Evolutionary conservation across 148 eudicot genomes (phyloP).

Genomic region (Polygonum aviculare): DNA sequence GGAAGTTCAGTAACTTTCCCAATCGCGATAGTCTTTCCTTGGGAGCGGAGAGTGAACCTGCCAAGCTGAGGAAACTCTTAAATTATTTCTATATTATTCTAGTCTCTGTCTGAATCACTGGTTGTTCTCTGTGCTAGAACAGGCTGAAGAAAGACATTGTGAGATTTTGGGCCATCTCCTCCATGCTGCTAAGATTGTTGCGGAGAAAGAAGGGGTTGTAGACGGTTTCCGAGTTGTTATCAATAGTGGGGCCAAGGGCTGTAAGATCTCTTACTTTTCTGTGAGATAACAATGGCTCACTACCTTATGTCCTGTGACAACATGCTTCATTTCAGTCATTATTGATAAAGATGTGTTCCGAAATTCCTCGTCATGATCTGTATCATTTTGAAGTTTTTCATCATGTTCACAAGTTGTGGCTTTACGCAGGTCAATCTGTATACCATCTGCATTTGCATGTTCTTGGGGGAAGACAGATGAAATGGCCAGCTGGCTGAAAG

Average conservation of each 20-base stretch:
- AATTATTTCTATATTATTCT: no score
- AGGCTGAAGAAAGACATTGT: constrained; percentile 58
- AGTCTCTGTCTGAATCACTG: background rate
- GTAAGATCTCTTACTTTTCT: constrained; percentile 26
- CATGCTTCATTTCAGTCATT: background rate
- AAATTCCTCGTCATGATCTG: background rate
- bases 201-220: constrained; percentile 62
- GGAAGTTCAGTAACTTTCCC: constrained; percentile 50
- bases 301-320: background rate
- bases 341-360: background rate
- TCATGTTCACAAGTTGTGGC: background rate
- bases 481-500: constrained; percentile 62
- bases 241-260: constrained; percentile 53
- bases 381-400: background rate
- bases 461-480: constrained; percentile 75
- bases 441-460: constrained; percentile 79
- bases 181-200: constrained; percentile 58
- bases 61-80: constrained; percentile 41
- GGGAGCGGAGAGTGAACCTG: constrained; percentile 40
- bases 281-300: background rate
- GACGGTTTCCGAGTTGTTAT: constrained; percentile 77
- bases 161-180: constrained; percentile 61
- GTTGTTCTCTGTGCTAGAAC: background rate
- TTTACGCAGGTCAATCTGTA: constrained; percentile 56
- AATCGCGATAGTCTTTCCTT: constrained; percentile 78